phyloP scores from a whole-genome alignment of 2,329 filamentous ascomycete species.

The Scolecobasidium constrictum region DNA sequence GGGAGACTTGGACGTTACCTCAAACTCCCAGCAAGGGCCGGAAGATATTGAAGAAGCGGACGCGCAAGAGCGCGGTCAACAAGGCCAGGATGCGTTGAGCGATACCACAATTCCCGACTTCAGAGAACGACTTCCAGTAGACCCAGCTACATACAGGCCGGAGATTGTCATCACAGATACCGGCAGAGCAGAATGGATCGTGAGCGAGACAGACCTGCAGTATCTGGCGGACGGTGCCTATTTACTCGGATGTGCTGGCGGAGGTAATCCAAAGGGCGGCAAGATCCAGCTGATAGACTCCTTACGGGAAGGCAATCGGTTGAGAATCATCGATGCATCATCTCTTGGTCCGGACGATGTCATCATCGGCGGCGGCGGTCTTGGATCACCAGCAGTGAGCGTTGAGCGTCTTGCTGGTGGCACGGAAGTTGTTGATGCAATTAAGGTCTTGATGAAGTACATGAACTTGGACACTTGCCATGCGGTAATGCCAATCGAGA shows the following conservation, averaged over 20 bases:
- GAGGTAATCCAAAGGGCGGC: slow-evolving; percentile 34
- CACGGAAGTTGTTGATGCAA: slow-evolving; percentile 23
- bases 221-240: slow-evolving; percentile 38
- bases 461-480: slow-evolving; percentile 20
- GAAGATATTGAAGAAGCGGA: slow-evolving; percentile 8
- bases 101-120: slow-evolving; percentile 1
- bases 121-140: slow-evolving; percentile 11
- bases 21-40: slow-evolving; percentile 9
- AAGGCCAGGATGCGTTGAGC: no score
- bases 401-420: slow-evolving; percentile 32
- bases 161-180: slow-evolving; percentile 18
- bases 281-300: slow-evolving; percentile 32
- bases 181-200: slow-evolving; percentile 28
- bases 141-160: slow-evolving; percentile 28
- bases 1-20: slow-evolving; percentile 38
- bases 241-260: slow-evolving; percentile 37
- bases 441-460: slow-evolving; percentile 6
- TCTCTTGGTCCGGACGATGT: slow-evolving; percentile 32
- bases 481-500: slow-evolving; percentile 32
- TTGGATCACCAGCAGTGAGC: slow-evolving; percentile 32
- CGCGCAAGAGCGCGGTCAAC: slow-evolving; percentile 10
- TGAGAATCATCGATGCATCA: slow-evolving; percentile 30
- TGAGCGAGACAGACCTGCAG: slow-evolving; percentile 33
- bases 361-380: slow-evolving; percentile 35
- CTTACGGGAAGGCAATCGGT: slow-evolving; percentile 26